phyloP scores from a whole-genome alignment of 257 asterid genomes.

The Solanum stenotomum region DNA sequence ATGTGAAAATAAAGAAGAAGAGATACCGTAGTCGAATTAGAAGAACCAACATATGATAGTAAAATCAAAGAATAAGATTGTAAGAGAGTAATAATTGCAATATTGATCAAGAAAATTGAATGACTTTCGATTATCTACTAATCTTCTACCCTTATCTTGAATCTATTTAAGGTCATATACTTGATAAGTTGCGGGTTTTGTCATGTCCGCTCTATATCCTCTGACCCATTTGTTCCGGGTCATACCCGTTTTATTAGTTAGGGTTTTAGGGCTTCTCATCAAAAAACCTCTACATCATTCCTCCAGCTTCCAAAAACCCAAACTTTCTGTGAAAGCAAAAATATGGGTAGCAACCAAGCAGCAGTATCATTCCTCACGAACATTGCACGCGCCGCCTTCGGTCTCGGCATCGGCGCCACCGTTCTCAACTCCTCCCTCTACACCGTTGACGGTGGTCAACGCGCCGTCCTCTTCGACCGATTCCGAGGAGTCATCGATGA shows the following conservation, averaged over 20 bases:
- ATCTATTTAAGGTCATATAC: background rate
- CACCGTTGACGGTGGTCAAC: conserved; percentile 97
- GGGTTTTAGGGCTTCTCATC: background rate
- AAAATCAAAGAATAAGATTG: background rate
- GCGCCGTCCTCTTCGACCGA: conserved; percentile 91
- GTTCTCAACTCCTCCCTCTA: conserved; percentile 59
- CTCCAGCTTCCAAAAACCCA: background rate
- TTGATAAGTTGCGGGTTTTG: background rate
- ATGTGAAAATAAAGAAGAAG: background rate
- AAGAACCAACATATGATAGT: background rate
- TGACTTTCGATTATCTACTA: background rate
- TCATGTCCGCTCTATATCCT: background rate
- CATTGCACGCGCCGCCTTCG: conserved; percentile 75
- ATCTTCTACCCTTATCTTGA: background rate
- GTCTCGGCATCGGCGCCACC: conserved; percentile 55
- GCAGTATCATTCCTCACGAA: conserved; percentile 49
- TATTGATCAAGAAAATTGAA: background rate
- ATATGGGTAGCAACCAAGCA: conserved; percentile 62
- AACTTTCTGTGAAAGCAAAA: background rate
- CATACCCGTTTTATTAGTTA: background rate
- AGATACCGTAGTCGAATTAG: background rate
- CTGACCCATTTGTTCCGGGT: background rate
- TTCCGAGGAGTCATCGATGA: conserved; percentile 77
- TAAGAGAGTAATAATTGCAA: background rate
- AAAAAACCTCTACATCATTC: background rate